Base-by-base conservation (phyloP, 148 eudicot species). In the Camellia sinensis region DNA sequence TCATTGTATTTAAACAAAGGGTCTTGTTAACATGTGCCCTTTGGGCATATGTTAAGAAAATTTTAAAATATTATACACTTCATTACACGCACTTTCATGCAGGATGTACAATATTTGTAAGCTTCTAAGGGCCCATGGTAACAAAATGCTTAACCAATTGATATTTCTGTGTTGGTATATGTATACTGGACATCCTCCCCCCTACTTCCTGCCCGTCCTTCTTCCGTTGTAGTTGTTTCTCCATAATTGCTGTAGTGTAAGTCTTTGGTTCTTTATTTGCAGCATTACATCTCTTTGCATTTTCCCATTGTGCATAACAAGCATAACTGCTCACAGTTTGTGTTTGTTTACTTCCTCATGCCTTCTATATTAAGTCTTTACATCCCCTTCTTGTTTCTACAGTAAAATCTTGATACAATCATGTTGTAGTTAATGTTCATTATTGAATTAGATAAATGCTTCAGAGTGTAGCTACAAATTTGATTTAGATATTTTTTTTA, bases 261-360 rank as follows among this genome's bases (percentile, higher is more conserved):
- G 21, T 43, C 57, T 71, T 71, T 69, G 5, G 73, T 70, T 45
- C 37, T 44, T 45, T 70, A 17, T 43, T 52, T 15, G 52, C 11
- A 46, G 61, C 75, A 12, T 18, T 72, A 72, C 73, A 72, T 72
- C 75, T 19, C 7, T 46, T 69, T 9, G 74, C 21, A 48, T n/a
- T 19, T 44, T 76, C 41, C 65, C 48, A 56, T 15, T 56, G 46
- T 40, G 22, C 64, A 7, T 70, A 67, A 46, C 50, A 41, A 41
- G 46, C 21, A 3, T 74, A 37, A 56, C 44, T 62, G 50, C 22
- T 75, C 17, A 46, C 57, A 22, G 3, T 3, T 60, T 68, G 11
- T 72, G 59, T 48, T 64, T 48, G 22, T 48, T 61, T 76, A n/a
- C n/a, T 29, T 52, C 21, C 10, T 54, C 11, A 14, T 22, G 53